Evolutionary conservation across 192 early-diverging fungal species (phyloP).

Genomic region (Backusella macrospora): DNA sequence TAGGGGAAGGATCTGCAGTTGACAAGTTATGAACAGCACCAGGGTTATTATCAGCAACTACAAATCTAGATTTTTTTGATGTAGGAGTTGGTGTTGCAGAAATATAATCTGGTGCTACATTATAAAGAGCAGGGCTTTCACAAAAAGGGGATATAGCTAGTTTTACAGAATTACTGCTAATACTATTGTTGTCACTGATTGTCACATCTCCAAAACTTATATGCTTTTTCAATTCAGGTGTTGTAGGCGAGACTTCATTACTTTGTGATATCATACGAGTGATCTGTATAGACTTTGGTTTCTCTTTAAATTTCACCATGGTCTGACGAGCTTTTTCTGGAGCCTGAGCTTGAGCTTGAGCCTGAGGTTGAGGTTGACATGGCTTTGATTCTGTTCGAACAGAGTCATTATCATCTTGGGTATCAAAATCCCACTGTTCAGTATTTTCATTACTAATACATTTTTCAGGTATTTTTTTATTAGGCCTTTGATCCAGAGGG

Average conservation of each 20-base stretch:
- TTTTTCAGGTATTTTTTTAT: constrained; percentile 54
- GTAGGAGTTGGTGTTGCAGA: neutral
- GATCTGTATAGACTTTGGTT: neutral
- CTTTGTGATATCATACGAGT: neutral
- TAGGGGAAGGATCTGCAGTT: neutral
- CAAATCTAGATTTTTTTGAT: constrained; percentile 25
- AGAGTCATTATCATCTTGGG: constrained; percentile 18
- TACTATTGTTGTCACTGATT: neutral
- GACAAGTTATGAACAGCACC: neutral
- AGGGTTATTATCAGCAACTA: constrained; percentile 18
- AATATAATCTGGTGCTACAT: neutral
- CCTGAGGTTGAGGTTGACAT: neutral
- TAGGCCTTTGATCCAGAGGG: constrained; percentile 70
- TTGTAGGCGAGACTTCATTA: neutral
- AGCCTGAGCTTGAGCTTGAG: no score
- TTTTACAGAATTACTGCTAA: neutral
- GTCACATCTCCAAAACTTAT: constrained; percentile 16
- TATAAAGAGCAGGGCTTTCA: neutral
- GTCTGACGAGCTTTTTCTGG: neutral
- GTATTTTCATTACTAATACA: constrained; percentile 44
- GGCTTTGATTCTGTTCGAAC: neutral
- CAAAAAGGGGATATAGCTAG: neutral
- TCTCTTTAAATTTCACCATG: neutral
- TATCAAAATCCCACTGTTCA: constrained; percentile 73
- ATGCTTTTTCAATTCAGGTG: constrained; percentile 1